Conservation (phyloP, 2,329 filamentous ascomycete species). For the Furcasterigmium sp. region DNA sequence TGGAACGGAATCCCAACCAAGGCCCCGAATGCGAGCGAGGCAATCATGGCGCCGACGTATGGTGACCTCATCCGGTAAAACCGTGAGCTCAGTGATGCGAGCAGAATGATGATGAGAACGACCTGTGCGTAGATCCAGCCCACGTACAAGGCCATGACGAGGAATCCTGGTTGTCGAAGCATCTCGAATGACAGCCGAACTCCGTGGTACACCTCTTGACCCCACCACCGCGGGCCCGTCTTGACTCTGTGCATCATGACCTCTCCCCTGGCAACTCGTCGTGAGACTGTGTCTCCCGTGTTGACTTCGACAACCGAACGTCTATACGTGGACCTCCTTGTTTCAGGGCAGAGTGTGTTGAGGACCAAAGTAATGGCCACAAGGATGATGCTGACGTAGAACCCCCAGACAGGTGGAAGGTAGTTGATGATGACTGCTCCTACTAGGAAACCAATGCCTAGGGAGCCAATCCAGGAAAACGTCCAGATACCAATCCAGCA, state of each 20-base stretch:
- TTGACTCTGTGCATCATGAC: conserved; percentile 71
- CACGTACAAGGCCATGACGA: conserved; percentile 66
- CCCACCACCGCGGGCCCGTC: conserved; percentile 71
- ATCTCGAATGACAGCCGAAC: conserved; percentile 62
- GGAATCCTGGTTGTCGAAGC: conserved; percentile 68
- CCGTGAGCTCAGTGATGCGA: conserved; percentile 66
- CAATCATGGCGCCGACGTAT: conserved; percentile 61
- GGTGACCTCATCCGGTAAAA: conserved; percentile 61
- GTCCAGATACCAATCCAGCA: conserved; percentile 77
- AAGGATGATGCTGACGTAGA: conserved; percentile 67
- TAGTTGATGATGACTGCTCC: conserved; percentile 65
- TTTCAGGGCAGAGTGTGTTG: conserved; percentile 68
- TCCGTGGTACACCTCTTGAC: conserved; percentile 69
- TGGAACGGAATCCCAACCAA: conserved; percentile 67
- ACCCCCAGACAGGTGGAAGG: conserved; percentile 65
- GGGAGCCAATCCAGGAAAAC: conserved; percentile 69
- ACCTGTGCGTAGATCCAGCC: conserved; percentile 77
- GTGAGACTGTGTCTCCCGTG: conserved; percentile 44
- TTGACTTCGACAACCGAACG: conserved; percentile 63
- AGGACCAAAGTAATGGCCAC: conserved; percentile 60
- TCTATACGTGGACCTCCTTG: conserved; percentile 63
- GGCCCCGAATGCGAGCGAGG: conserved; percentile 63
- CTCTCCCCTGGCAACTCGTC: conserved; percentile 64
- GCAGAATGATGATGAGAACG: conserved; percentile 65
- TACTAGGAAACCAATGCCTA: conserved; percentile 66